phyloP scores from a whole-genome alignment of 371 early-diverging fungal genomes.

The Gilbertella persicaria region DNA sequence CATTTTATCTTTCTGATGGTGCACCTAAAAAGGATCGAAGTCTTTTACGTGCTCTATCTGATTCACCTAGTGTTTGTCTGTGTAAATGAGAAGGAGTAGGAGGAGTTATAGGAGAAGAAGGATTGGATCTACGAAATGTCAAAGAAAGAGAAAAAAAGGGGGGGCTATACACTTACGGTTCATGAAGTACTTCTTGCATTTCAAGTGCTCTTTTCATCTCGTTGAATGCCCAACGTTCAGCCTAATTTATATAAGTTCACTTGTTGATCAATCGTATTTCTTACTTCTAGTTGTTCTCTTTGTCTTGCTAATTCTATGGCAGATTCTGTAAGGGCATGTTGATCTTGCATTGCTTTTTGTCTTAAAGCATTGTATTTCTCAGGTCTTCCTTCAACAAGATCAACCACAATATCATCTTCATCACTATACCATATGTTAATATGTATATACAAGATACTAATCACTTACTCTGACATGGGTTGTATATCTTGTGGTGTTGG shows the following conservation, averaged over 20 bases:
- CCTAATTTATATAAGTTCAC: too few species aligned
- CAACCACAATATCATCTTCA: slow-evolving; percentile 33
- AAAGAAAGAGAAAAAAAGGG: background rate
- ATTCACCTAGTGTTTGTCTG: background rate
- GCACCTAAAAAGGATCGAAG: slow-evolving; percentile 19
- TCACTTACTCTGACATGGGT: slow-evolving; percentile 38
- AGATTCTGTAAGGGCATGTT: slow-evolving; percentile 31
- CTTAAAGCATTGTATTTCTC: slow-evolving; percentile 13
- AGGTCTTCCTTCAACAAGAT: slow-evolving; percentile 13
- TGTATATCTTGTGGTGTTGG: slow-evolving; percentile 12
- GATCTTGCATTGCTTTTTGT: slow-evolving; percentile 25
- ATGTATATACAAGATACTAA: background rate
- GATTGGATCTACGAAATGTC: background rate
- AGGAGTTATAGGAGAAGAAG: background rate
- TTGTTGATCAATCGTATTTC: too few species aligned
- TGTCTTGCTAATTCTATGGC: slow-evolving; percentile 42
- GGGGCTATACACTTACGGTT: background rate
- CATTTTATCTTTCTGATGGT: slow-evolving; percentile 12
- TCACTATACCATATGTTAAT: slow-evolving; percentile 1
- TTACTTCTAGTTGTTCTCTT: slow-evolving; percentile 32
- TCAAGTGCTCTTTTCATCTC: slow-evolving; percentile 33
- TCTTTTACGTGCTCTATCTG: slow-evolving; percentile 18
- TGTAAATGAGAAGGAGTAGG: background rate
- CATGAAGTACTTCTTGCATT: slow-evolving; percentile 23
- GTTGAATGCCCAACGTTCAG: slow-evolving; percentile 43